Evolutionary conservation across 257 asterid species (phyloP).

Genomic region (Plantago ovata): DNA sequence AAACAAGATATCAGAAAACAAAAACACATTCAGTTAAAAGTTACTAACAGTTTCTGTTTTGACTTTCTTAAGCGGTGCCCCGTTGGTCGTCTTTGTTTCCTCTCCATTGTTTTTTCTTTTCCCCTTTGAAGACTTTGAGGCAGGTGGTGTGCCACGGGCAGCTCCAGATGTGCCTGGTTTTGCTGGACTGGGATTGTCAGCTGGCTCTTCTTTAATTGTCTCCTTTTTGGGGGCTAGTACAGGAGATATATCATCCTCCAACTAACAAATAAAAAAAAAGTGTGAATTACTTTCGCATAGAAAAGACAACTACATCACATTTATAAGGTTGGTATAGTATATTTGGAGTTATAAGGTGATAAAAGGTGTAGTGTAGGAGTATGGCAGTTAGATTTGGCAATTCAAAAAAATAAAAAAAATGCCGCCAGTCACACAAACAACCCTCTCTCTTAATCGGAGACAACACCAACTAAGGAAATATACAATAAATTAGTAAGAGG

Average conservation of each 20-base stretch:
- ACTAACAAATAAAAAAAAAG: conserved; percentile 27
- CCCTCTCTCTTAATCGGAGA: too few species aligned
- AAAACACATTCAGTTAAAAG: too few species aligned
- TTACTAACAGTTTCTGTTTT: conserved; percentile 69
- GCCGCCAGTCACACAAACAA: too few species aligned
- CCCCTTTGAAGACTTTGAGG: conserved; percentile 70
- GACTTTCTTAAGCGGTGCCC: conserved; percentile 71
- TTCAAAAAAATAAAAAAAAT: too few species aligned
- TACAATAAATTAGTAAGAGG: too few species aligned
- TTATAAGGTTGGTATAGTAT: too few species aligned
- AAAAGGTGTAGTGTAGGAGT: too few species aligned
- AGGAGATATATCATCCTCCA: conserved; percentile 78
- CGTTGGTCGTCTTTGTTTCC: conserved; percentile 59
- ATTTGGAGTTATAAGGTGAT: too few species aligned
- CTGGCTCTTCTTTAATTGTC: conserved; percentile 73
- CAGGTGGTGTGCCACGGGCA: conserved; percentile 62
- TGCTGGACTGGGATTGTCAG: conserved; percentile 56
- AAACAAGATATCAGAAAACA: neutral
- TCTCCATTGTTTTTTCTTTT: conserved; percentile 72
- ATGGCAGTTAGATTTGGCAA: too few species aligned
- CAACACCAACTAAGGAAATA: too few species aligned
- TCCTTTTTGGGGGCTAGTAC: conserved; percentile 88
- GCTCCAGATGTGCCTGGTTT: conserved; percentile 54
- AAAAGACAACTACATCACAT: too few species aligned
- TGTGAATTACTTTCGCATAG: neutral